phyloP scores from a whole-genome alignment of 352 stramenopile species.

The Phytophthora sp. region DNA sequence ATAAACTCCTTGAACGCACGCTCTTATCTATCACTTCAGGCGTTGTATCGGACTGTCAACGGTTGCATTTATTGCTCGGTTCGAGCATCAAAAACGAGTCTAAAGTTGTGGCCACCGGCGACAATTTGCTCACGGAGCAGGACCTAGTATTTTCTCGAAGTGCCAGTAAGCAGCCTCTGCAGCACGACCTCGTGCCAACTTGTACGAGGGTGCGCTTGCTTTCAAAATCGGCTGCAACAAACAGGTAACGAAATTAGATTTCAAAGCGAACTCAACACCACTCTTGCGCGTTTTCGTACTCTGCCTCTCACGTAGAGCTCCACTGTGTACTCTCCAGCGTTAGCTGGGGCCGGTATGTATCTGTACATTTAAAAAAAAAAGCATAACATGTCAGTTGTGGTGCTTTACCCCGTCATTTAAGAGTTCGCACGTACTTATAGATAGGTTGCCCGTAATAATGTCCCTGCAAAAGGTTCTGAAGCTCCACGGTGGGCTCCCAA shows the following conservation, averaged over 20 bases:
- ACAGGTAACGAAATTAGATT: not conserved
- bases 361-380: conserved; percentile 30
- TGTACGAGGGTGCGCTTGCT: conserved; percentile 58
- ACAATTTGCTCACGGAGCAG: conserved; percentile 14
- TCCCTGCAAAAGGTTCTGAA: conserved; percentile 74
- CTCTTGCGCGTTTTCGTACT: conserved; percentile 43
- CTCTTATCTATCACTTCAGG: conserved; percentile 1
- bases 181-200: conserved; percentile 57
- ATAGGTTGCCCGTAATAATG: conserved; percentile 66
- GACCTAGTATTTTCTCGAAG: conserved; percentile 40
- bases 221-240: conserved; percentile 49
- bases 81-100: too few species aligned
- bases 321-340: conserved; percentile 53
- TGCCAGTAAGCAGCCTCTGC: conserved; percentile 60
- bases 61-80: too few species aligned
- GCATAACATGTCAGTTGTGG: not conserved
- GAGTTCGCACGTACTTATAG: conserved; percentile 55
- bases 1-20: conserved; percentile 8
- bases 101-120: not conserved
- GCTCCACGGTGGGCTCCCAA: conserved; percentile 64
- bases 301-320: conserved; percentile 70
- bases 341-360: conserved; percentile 54
- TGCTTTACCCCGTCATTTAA: not conserved
- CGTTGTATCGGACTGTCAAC: not conserved
- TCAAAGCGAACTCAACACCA: not conserved